Conservation (phyloP, 2,329 filamentous ascomycete species). For the Paramyrothecium sp. region DNA sequence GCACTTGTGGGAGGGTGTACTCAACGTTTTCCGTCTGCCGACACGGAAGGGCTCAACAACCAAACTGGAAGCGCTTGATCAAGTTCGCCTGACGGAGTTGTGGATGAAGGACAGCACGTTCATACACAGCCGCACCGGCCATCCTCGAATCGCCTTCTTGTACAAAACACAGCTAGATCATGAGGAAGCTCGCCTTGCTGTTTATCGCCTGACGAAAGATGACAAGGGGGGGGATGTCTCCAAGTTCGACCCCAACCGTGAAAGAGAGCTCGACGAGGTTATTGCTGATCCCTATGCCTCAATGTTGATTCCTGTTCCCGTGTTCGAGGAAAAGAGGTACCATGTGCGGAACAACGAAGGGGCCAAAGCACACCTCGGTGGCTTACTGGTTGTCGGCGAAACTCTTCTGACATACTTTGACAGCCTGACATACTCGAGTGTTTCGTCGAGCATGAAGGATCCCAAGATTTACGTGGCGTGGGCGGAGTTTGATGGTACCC, state of each 20-base stretch:
- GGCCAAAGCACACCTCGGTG: slow-evolving; percentile 61
- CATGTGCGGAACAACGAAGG: slow-evolving; percentile 54
- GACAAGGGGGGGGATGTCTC: slow-evolving; percentile 55
- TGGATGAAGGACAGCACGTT: slow-evolving; percentile 59
- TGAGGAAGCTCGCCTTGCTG: slow-evolving; percentile 53
- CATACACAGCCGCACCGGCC: slow-evolving; percentile 55
- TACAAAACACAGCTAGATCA: slow-evolving; percentile 53
- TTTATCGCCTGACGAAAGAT: slow-evolving; percentile 58
- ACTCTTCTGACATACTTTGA: slow-evolving; percentile 85
- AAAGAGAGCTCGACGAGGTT: slow-evolving; percentile 53
- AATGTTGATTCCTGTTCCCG: slow-evolving; percentile 62
- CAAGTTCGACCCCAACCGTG: slow-evolving; percentile 52
- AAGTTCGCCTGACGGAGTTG: slow-evolving; percentile 56
- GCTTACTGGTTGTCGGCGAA: slow-evolving; percentile 73
- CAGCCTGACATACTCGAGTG: slow-evolving; percentile 66
- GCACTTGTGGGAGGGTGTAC: slow-evolving; percentile 59
- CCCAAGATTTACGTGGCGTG: slow-evolving; percentile 89
- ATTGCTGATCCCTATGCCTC: slow-evolving; percentile 55
- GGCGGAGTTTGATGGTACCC: slow-evolving; percentile 77
- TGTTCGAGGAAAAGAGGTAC: slow-evolving; percentile 58
- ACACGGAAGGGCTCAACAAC: slow-evolving; percentile 41
- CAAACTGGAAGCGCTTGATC: slow-evolving; percentile 48
- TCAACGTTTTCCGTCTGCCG: slow-evolving; percentile 53
- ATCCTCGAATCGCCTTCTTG: slow-evolving; percentile 57
- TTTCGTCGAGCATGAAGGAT: slow-evolving; percentile 65